These are phyloP conservation scores for Pilaira anomala DNA, from an alignment of 192 early-diverging fungal species.

Conservation along the genomic window DNA sequence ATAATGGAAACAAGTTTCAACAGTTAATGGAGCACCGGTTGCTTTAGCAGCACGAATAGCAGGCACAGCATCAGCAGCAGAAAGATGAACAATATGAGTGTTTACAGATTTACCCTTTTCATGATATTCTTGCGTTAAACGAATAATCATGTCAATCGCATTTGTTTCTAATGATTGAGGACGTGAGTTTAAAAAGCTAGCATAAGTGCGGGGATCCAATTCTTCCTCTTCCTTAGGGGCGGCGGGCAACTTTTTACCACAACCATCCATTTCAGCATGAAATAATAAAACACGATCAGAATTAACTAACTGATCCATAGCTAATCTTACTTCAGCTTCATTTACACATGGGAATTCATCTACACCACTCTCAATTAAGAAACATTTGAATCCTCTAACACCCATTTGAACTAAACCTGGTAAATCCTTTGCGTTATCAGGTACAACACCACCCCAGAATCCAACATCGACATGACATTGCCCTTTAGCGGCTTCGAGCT, in stretches of 20 bases:
- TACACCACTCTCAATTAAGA: conserved; percentile 80
- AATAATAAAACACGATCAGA: conserved; percentile 63
- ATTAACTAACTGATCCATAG: conserved; percentile 54
- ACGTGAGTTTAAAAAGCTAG: conserved; percentile 66
- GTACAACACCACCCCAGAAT: conserved; percentile 78
- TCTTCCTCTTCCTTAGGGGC: conserved; percentile 33
- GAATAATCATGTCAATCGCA: conserved; percentile 71
- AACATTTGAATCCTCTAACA: conserved; percentile 81
- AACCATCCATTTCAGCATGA: conserved; percentile 70
- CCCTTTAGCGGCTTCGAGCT: conserved; percentile 62
- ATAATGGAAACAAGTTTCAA: conserved; percentile 86
- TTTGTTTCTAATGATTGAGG: conserved; percentile 68
- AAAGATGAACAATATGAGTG: conserved; percentile 80
- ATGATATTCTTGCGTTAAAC: conserved; percentile 62
- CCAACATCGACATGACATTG: conserved; percentile 78
- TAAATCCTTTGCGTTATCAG: conserved; percentile 67
- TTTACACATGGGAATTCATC: conserved; percentile 82
- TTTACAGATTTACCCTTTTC: conserved; percentile 52
- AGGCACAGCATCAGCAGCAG: conserved; percentile 71
- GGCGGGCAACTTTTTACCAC: conserved; percentile 13
- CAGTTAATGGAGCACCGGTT: conserved; percentile 66
- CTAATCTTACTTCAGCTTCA: conserved; percentile 60
- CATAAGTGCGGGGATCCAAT: conserved; percentile 50
- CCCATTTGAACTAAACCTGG: conserved; percentile 61
- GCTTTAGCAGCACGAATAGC: conserved; percentile 68